Evolutionary conservation across 2,329 filamentous ascomycete genomes (phyloP).

Genomic region (Hirsutella thompsonii): DNA sequence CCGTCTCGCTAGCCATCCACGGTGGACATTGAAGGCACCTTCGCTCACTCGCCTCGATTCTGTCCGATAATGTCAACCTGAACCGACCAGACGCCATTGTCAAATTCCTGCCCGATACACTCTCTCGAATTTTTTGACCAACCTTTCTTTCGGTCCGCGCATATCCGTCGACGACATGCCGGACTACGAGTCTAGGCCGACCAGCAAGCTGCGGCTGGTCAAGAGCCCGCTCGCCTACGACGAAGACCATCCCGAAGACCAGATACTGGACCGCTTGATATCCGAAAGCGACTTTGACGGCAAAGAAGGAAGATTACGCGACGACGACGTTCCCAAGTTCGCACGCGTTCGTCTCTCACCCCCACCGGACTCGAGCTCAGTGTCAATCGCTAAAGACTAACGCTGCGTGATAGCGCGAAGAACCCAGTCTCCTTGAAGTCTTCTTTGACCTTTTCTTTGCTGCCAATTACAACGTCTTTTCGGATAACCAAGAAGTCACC

Average conservation of each 20-base stretch:
- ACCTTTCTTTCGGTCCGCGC: not conserved
- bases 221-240: conserved; percentile 15
- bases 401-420: conserved; percentile 15
- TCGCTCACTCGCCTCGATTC: no score
- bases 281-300: not conserved
- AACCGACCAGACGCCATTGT: no score
- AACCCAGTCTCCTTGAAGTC: conserved; percentile 22
- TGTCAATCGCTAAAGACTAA: not conserved
- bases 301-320: not conserved
- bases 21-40: no score
- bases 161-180: conserved; percentile 4
- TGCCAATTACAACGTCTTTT: conserved; percentile 51
- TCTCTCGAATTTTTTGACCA: no score
- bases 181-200: not conserved
- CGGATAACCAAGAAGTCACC: conserved; percentile 17
- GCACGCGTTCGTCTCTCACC: conserved; percentile 10
- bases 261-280: conserved; percentile 1
- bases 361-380: not conserved
- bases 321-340: conserved; percentile 11
- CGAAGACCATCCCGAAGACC: conserved; percentile 3
- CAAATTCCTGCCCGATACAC: no score
- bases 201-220: conserved; percentile 17
- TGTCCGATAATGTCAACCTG: no score
- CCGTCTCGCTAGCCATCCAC: no score
- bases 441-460: conserved; percentile 30